A percentile compares a stretch with the other conserved stretches of the same genome.
Evolutionary conservation across 306 rosid species (phyloP).

Genomic region (Parietaria judaica): DNA sequence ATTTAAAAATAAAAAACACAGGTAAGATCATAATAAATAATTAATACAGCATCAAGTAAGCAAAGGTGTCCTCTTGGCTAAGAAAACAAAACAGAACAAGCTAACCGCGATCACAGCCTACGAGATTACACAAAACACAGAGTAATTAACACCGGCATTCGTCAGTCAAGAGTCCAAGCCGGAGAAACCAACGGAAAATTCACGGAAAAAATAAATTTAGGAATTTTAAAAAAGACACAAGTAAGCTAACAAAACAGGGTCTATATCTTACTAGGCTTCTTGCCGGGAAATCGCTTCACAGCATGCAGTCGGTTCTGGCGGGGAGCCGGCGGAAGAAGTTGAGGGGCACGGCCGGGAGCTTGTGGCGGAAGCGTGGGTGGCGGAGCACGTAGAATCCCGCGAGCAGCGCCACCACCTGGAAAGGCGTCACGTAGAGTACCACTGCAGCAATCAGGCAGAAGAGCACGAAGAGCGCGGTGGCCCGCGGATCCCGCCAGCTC

Average conservation of each 20-base stretch:
- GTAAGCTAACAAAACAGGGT: slow-evolving; percentile 15
- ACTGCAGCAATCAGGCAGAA: slow-evolving; percentile 91
- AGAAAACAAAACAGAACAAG: slow-evolving; percentile 21
- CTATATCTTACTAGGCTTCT: slow-evolving; percentile 23
- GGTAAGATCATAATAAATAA: slow-evolving; percentile 8
- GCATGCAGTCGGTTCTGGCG: slow-evolving; percentile 96
- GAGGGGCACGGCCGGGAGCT: slow-evolving; percentile 93
- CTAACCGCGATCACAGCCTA: slow-evolving; percentile 54
- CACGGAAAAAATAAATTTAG: neutral
- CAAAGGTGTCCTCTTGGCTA: neutral
- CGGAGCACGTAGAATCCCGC: slow-evolving; percentile 77
- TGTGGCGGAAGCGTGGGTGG: slow-evolving; percentile 93
- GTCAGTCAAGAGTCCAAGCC: slow-evolving; percentile 19
- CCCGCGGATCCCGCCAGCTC: slow-evolving; percentile 98
- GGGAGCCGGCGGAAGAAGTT: slow-evolving; percentile 96
- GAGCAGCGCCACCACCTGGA: slow-evolving; percentile 88
- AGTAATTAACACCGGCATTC: slow-evolving; percentile 20
- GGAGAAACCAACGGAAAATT: slow-evolving; percentile 29
- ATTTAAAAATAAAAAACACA: slow-evolving; percentile 15
- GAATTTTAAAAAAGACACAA: slow-evolving; percentile 20
- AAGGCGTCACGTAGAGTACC: slow-evolving; percentile 83
- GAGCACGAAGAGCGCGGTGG: slow-evolving; percentile 78
- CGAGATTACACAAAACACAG: slow-evolving; percentile 39
- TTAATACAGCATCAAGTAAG: too few species aligned
- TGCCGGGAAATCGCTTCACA: slow-evolving; percentile 33